Evolutionary conservation across 2,329 filamentous ascomycete genomes (phyloP).

Genomic region (Trichoderma asperellum): DNA sequence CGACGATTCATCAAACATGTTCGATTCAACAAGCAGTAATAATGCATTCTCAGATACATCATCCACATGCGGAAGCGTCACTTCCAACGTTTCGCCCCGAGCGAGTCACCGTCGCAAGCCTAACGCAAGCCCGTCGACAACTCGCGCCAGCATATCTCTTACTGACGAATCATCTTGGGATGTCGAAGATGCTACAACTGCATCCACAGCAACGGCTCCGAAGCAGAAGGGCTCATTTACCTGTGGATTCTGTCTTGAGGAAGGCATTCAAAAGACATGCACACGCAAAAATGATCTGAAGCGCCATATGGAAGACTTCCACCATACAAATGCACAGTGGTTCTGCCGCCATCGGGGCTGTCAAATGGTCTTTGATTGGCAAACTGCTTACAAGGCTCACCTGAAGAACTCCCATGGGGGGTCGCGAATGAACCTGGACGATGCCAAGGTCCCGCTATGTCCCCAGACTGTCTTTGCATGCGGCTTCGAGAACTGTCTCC

Average conservation of each 20-base stretch:
- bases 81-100: slow-evolving; percentile 46
- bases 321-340: slow-evolving; percentile 53
- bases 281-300: slow-evolving; percentile 54
- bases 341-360: slow-evolving; percentile 51
- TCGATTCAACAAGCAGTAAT: slow-evolving; percentile 43
- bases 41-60: slow-evolving; percentile 47
- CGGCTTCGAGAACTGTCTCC: slow-evolving; percentile 50
- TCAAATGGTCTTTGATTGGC: slow-evolving; percentile 52
- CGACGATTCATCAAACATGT: slow-evolving; percentile 44
- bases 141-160: slow-evolving; percentile 21
- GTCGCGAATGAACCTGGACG: slow-evolving; percentile 47
- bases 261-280: slow-evolving; percentile 48
- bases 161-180: slow-evolving; percentile 33
- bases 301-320: slow-evolving; percentile 54
- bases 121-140: slow-evolving; percentile 33
- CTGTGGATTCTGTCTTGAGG: slow-evolving; percentile 49
- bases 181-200: slow-evolving; percentile 33
- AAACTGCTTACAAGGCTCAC: slow-evolving; percentile 53
- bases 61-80: slow-evolving; percentile 46
- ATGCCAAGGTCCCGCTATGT: slow-evolving; percentile 50
- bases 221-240: slow-evolving; percentile 48
- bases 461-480: slow-evolving; percentile 55
- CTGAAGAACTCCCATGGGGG: slow-evolving; percentile 51
- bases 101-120: slow-evolving; percentile 41
- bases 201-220: slow-evolving; percentile 35